phyloP scores from a whole-genome alignment of 1,139 yeast genomes.

The Nakaseomyces nivariensis region DNA sequence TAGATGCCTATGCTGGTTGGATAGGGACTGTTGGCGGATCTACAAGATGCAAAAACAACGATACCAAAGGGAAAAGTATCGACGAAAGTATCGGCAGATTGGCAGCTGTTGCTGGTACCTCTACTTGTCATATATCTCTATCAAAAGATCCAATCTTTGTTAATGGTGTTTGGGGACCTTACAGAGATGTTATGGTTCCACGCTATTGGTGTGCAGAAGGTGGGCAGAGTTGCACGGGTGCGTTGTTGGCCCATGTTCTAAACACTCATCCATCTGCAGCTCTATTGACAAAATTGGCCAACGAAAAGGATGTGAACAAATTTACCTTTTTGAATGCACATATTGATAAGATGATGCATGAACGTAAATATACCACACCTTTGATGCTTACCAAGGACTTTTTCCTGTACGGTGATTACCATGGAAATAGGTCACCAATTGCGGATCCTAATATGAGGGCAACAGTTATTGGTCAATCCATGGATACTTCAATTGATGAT shows the following conservation, averaged over 20 bases:
- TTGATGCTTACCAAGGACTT: constrained; percentile 73
- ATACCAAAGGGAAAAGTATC: constrained; percentile 36
- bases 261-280: constrained; percentile 81
- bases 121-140: constrained; percentile 90
- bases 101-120: constrained; percentile 98
- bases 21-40: constrained; percentile 94
- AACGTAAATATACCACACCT: constrained; percentile 53
- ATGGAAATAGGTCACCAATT: constrained; percentile 93
- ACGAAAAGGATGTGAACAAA: constrained; percentile 56
- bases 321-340: constrained; percentile 75
- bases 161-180: constrained; percentile 98
- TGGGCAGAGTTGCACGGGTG: constrained; percentile 96
- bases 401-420: constrained; percentile 92
- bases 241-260: constrained; percentile 80
- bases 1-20: constrained; percentile 99
- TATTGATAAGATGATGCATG: constrained; percentile 56
- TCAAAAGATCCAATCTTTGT: constrained; percentile 82
- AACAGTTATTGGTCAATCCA: constrained; percentile 82
- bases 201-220: constrained; percentile 98
- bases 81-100: constrained; percentile 68
- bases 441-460: constrained; percentile 94
- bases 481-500: constrained; percentile 79
- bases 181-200: constrained; percentile 81
- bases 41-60: constrained; percentile 37
- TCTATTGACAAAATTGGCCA: constrained; percentile 54